Conservation (phyloP, 2,329 filamentous ascomycete species). For the Verruconis gallopava region DNA sequence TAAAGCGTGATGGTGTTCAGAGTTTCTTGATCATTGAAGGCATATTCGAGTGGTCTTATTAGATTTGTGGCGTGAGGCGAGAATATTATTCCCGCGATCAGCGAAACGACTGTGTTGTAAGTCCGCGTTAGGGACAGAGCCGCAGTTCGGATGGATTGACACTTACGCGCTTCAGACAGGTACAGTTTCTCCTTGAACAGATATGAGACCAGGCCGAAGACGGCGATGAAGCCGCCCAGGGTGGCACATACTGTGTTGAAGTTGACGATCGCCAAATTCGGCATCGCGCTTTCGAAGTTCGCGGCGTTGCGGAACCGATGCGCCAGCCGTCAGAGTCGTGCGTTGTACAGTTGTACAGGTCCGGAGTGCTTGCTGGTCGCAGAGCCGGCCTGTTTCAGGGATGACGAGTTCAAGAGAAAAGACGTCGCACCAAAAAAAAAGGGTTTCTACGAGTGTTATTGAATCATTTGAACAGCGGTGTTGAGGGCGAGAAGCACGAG, state of each 20-base stretch:
- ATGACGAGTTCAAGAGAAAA: no score
- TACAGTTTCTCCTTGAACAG: constrained; percentile 83
- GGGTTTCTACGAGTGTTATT: constrained; percentile 17
- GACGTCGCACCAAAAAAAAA: no score
- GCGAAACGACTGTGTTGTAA: constrained; percentile 55
- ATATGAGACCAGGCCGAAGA: constrained; percentile 87
- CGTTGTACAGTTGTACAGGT: no score
- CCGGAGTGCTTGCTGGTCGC: no score
- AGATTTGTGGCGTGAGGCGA: constrained; percentile 67
- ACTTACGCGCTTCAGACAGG: constrained; percentile 75
- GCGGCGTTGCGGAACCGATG: no score
- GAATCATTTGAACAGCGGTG: constrained; percentile 16
- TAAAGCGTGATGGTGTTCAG: constrained; percentile 65
- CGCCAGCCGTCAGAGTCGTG: no score
- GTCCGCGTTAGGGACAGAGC: constrained; percentile 1
- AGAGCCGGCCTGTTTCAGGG: no score
- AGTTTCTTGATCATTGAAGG: constrained; percentile 40
- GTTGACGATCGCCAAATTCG: constrained; percentile 51
- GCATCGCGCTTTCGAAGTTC: constrained; percentile 41
- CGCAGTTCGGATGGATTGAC: background rate
- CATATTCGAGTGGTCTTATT: constrained; percentile 62
- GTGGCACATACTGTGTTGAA: constrained; percentile 78
- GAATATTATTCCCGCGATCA: constrained; percentile 65
- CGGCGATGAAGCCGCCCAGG: constrained; percentile 72
- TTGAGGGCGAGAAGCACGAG: background rate